Conservation (phyloP, 352 stramenopile species). For the Pythium dissimile region DNA sequence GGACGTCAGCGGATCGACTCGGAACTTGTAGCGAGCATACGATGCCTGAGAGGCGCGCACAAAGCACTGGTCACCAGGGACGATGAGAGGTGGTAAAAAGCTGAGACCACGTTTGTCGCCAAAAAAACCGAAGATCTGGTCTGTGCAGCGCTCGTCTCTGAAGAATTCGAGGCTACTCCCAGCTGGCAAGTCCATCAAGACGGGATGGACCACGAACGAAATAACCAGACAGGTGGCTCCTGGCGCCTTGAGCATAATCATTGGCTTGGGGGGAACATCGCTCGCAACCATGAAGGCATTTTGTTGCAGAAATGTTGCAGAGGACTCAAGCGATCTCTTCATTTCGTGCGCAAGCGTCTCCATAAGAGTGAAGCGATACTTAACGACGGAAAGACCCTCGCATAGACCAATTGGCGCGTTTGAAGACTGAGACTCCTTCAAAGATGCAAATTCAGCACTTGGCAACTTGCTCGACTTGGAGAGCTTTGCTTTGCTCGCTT, state of each 20-base stretch:
- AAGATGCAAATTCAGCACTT: not conserved
- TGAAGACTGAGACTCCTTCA: not conserved
- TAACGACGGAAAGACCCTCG: conserved; percentile 16
- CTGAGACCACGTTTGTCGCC: conserved; percentile 67
- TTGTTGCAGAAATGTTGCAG: conserved; percentile 39
- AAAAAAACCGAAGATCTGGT: conserved; percentile 72
- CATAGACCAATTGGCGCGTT: not conserved
- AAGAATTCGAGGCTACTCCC: conserved; percentile 75
- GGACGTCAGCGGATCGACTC: conserved; percentile 58
- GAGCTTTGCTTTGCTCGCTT: conserved; percentile 9
- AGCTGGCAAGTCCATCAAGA: conserved; percentile 74
- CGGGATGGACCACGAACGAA: conserved; percentile 77
- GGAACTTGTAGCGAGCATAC: conserved; percentile 81
- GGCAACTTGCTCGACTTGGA: conserved; percentile 4
- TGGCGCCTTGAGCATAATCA: conserved; percentile 58
- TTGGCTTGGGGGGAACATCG: conserved; percentile 57
- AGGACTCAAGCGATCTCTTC: conserved; percentile 47
- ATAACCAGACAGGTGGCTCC: conserved; percentile 64
- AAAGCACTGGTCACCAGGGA: conserved; percentile 61
- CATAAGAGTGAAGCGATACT: conserved; percentile 63
- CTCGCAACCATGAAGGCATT: conserved; percentile 63
- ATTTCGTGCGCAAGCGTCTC: conserved; percentile 55
- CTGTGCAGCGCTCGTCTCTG: conserved; percentile 51
- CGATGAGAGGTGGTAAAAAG: conserved; percentile 56
- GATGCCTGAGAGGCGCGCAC: conserved; percentile 54